Conservation (phyloP, 352 stramenopile genomes). For the Globisporangium barbulae region DNA sequence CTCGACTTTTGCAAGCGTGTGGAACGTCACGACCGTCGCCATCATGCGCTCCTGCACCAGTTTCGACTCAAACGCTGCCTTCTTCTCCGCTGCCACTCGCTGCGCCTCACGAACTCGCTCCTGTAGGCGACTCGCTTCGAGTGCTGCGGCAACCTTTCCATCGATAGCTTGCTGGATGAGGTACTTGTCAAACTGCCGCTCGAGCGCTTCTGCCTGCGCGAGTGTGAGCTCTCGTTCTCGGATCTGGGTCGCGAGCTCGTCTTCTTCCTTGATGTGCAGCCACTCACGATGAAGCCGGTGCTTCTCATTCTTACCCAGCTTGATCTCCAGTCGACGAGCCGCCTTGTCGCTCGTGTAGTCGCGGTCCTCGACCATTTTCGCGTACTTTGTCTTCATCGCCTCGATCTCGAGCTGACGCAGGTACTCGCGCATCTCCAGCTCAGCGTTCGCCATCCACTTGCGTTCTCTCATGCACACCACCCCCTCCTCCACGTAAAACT, state of each 20-base stretch:
- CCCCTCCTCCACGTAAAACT: constrained; percentile 70
- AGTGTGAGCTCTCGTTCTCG: constrained; percentile 45
- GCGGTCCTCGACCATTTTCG: constrained; percentile 59
- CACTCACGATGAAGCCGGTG: constrained; percentile 71
- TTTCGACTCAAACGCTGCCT: constrained; percentile 44
- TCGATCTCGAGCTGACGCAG: constrained; percentile 60
- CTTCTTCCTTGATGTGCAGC: constrained; percentile 59
- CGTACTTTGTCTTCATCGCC: constrained; percentile 73
- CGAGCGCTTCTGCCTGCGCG: constrained; percentile 37
- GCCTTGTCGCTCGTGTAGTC: constrained; percentile 63
- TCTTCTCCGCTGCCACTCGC: constrained; percentile 37
- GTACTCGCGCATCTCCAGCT: constrained; percentile 73
- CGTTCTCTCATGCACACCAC: constrained; percentile 54
- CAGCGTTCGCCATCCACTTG: constrained; percentile 57
- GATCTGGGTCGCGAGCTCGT: constrained; percentile 56
- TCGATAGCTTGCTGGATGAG: constrained; percentile 55
- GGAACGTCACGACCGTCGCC: constrained; percentile 52
- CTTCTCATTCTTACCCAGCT: constrained; percentile 75
- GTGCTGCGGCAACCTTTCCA: constrained; percentile 40
- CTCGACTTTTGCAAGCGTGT: constrained; percentile 28
- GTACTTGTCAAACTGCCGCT: constrained; percentile 61
- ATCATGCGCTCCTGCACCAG: constrained; percentile 68
- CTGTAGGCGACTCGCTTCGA: constrained; percentile 37
- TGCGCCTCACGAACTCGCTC: constrained; percentile 50
- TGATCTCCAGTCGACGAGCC: constrained; percentile 71